These are phyloP conservation scores for Asterophora lycoperdoides DNA, from an alignment of 768 basidiomycete species.

Conservation along the genomic window DNA sequence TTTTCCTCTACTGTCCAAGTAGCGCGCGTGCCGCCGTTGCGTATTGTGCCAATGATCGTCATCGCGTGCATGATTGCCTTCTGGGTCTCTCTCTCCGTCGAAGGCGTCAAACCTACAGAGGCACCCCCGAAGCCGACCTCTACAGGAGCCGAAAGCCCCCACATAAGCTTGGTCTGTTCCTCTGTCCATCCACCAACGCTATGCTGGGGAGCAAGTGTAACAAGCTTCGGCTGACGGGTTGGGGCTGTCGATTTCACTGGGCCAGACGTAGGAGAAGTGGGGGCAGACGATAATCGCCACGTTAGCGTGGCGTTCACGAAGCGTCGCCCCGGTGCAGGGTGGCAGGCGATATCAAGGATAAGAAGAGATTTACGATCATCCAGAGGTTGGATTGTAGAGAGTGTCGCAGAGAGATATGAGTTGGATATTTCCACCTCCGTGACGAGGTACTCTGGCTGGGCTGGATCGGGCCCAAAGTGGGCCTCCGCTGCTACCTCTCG, in stretches of 20 bases:
- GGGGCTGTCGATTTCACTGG: neutral
- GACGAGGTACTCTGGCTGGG: constrained; percentile 14
- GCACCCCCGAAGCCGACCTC: constrained; percentile 10
- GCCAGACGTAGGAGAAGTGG: neutral
- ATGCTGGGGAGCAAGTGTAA: constrained; percentile 18
- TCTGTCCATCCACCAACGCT: constrained; percentile 23
- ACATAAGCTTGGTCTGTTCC: constrained; percentile 19
- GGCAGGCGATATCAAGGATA: constrained; percentile 15
- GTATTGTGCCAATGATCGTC: constrained; percentile 16
- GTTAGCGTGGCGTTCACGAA: constrained; percentile 17
- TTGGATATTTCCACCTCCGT: constrained; percentile 19
- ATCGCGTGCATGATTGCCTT: constrained; percentile 21
- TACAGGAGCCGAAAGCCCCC: constrained; percentile 13
- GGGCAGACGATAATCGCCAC: constrained; percentile 13
- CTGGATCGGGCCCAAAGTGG: neutral
- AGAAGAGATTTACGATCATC: constrained; percentile 17
- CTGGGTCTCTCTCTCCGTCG: constrained; percentile 12
- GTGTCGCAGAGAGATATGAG: constrained; percentile 18
- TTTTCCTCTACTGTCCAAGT: constrained; percentile 21
- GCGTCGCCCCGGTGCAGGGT: constrained; percentile 18
- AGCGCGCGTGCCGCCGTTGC: constrained; percentile 10
- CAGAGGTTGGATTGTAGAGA: constrained; percentile 20
- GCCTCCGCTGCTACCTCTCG: neutral
- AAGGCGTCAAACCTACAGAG: constrained; percentile 15
- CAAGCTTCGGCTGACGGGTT: constrained; percentile 9